phyloP scores from a whole-genome alignment of 2,329 filamentous ascomycete species.

The Cercospora sojina region DNA sequence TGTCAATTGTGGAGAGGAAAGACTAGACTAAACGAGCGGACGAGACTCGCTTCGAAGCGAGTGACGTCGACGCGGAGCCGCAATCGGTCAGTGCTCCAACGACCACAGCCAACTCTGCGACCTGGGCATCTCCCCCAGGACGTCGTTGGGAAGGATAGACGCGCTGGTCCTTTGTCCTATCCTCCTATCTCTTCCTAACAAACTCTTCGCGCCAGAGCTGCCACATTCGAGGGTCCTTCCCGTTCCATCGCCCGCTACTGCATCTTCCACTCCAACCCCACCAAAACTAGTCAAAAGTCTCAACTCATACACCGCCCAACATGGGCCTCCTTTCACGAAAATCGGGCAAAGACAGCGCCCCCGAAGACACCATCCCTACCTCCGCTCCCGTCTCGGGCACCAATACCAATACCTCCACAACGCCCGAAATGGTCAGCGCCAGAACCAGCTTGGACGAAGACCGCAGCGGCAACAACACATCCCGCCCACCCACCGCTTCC shows the following conservation, averaged over 20 bases:
- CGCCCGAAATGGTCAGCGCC: slow-evolving; percentile 12
- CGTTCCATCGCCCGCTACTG: neutral
- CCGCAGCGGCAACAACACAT: neutral
- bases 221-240: neutral
- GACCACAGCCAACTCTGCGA: neutral
- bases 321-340: slow-evolving; percentile 12
- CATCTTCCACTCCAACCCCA: neutral
- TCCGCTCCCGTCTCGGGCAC: neutral
- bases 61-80: slow-evolving; percentile 1
- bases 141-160: neutral
- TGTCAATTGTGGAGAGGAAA: neutral
- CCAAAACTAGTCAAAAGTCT: neutral
- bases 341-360: slow-evolving; percentile 9
- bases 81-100: neutral
- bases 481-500: slow-evolving; percentile 1
- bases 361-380: slow-evolving; percentile 1
- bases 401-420: slow-evolving; percentile 10
- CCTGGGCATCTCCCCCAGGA: neutral
- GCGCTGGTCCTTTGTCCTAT: neutral
- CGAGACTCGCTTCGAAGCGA: neutral
- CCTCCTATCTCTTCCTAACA: neutral
- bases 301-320: neutral
- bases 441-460: slow-evolving; percentile 14
- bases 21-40: neutral
- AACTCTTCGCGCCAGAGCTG: neutral